Base-by-base conservation (phyloP, 2,329 filamentous ascomycete species). In the Penicillium sp. region DNA sequence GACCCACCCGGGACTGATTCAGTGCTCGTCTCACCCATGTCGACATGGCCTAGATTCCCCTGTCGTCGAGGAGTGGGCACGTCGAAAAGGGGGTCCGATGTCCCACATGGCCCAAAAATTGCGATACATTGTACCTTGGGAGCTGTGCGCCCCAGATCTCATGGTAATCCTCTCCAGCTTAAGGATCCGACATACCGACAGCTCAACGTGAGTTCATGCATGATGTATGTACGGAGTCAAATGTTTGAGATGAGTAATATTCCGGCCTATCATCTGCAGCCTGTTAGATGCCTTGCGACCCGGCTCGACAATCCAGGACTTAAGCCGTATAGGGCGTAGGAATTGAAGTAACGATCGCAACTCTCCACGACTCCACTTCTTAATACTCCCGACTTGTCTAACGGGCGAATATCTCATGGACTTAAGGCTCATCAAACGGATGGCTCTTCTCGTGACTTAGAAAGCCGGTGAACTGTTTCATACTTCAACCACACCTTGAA, bases 311-410 rank as follows among this genome's bases (percentile, higher is more conserved):
- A 9, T 39, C 12, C 31, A 15, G 12, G 31, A 33, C 31, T 13
- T 33, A 12, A 23, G 33, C 15, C 10, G 23, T 12, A 7, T 24
- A 1, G 24, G n/a, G 42, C 16, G 24, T 24, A 28, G 39, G 47
- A 41, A 50, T 21, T 23, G 18, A 31, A 39, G 12, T 49, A 50
- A 44, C 24, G 33, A 45, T 50, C 47, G 15, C 38, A 21, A 50
- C 33, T 38, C 33, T n/a, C 23, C 21, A 15, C 6, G 24, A 3
- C 31, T 45, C 41, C 41, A 39, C 41, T 29, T 5, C 5, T 23
- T 2, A 16, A 39, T 6, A 15, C 15, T 3, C 33, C 18, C 12
- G 16, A 9, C 34, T 38, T 7, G 16, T 12, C 31, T 4, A 23
- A 12, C 13, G 29, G 26, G 21, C 13, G 36, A n/a, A 31, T n/a